Conservation (phyloP, 768 basidiomycete species). For the Naganishia vishniacii region DNA sequence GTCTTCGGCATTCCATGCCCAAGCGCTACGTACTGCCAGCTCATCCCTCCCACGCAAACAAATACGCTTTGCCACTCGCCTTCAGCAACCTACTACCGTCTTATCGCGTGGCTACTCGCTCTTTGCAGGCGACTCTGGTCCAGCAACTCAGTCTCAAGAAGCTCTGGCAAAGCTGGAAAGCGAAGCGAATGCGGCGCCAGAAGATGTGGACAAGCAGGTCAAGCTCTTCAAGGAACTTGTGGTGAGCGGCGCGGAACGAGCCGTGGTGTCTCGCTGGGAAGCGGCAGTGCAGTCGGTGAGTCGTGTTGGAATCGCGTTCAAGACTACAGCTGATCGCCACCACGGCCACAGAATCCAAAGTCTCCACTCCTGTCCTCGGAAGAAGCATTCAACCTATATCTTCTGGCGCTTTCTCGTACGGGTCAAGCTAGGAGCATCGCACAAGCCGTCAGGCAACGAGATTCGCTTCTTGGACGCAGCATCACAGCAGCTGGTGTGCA, state of each 20-base stretch:
- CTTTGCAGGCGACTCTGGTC: conserved; percentile 8
- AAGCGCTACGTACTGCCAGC: background rate
- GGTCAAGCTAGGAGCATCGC: conserved; percentile 21
- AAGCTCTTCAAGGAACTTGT: conserved; percentile 37
- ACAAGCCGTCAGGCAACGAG: conserved; percentile 24
- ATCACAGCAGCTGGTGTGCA: background rate
- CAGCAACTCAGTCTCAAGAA: conserved; percentile 18
- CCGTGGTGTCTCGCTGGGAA: conserved; percentile 28
- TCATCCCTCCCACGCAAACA: conserved; percentile 10
- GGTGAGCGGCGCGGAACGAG: conserved; percentile 37
- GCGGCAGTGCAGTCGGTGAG: conserved; percentile 8
- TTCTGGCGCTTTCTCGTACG: conserved; percentile 20
- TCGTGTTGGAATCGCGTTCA: background rate
- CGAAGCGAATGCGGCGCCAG: conserved; percentile 31
- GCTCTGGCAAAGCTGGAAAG: conserved; percentile 41
- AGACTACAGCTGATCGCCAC: too few relatives aligned
- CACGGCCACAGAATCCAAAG: conserved; percentile 30
- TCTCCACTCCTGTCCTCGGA: conserved; percentile 36
- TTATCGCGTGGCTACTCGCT: conserved; percentile 16
- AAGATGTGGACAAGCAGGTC: conserved; percentile 33
- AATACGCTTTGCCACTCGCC: background rate
- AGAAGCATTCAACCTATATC: conserved; percentile 29
- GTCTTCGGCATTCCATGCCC: conserved; percentile 1
- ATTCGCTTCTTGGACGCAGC: background rate
- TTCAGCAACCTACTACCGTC: background rate